phyloP scores from a whole-genome alignment of 352 stramenopile genomes.

The Globisporangium emineosum region DNA sequence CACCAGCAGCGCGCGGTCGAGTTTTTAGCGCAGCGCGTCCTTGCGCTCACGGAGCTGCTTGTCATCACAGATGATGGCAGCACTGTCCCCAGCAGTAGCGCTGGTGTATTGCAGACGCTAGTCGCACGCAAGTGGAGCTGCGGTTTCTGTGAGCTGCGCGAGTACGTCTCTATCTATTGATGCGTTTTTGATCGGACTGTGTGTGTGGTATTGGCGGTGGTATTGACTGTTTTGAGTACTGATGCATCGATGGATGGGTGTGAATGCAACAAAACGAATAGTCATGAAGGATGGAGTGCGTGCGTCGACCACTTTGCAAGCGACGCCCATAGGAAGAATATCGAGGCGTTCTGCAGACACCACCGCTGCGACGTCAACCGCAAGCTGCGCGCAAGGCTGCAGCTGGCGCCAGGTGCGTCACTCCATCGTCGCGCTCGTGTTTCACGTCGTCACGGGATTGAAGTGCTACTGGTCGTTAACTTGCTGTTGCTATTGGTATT shows the following conservation, averaged over 20 bases:
- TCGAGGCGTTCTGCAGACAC: conserved; percentile 51
- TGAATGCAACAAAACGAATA: background rate
- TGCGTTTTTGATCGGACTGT: no score
- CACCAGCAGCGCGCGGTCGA: conserved; percentile 44
- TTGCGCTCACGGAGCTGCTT: conserved; percentile 20
- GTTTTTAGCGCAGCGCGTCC: conserved; percentile 35
- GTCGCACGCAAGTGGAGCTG: conserved; percentile 24
- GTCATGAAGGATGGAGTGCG: background rate
- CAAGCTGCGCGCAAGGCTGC: conserved; percentile 34
- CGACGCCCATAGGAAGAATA: conserved; percentile 26
- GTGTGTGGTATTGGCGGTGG: background rate
- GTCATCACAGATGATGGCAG: background rate
- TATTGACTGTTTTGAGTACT: background rate
- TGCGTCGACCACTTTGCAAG: conserved; percentile 43
- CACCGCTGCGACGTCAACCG: conserved; percentile 54
- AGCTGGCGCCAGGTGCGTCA: conserved; percentile 23
- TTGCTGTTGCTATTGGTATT: background rate
- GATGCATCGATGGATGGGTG: background rate
- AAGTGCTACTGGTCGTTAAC: no score
- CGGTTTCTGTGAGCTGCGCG: conserved; percentile 39
- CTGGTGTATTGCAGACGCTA: background rate
- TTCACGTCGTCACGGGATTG: background rate
- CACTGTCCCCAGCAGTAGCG: background rate
- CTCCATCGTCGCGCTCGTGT: no score
- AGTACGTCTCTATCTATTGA: conserved; percentile 14